Evolutionary conservation across 495 filamentous ascomycete species (phyloP), one percentile per base, ranked within the genome.

Genomic region (Durotheca rogersii): DNA sequence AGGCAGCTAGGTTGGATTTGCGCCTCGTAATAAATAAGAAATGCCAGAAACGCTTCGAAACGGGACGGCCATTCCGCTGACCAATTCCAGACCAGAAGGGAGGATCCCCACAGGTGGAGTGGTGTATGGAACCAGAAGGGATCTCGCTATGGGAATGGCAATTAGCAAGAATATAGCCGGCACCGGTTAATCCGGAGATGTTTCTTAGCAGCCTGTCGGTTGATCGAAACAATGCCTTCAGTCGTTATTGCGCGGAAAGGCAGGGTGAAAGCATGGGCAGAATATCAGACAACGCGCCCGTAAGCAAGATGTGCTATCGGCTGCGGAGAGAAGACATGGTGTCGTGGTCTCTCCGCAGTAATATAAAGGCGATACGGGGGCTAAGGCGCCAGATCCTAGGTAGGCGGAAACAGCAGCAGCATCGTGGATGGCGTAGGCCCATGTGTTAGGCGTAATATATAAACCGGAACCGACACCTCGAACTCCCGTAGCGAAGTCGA

Each of bases 91-190:
- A 27, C 9, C 9, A 4, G 23, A 27, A 27, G 4, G 4, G 9
- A 27, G 4, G 4, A 27, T 9, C 23, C 23, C 4, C 23, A 4
- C 23, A 27, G 9, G 9, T 27, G 23, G 23, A 27, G 9, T 27
- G 4, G 23, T 9, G 23, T 27, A 27, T 9, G 4, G 23, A 27
- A 27, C 9, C 23, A 4, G 9, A 27, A 27, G 23, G n/a, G n/a
- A n/a, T n/a, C n/a, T n/a, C 41, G 11, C 19, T 41, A 14, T 19
- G 6, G 35, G 16, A 15, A 47, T 31, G 15, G 7, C 39, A 50
- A 19, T 40, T 16, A n/a, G 5, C n/a, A 33, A 34, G 19, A 21
- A 41, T 46, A 56, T 36, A 45, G 44, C 53, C 45, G 53, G 33
- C 17, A 51, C 17, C 31, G 35, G 53, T 25, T 55, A 44, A 55